Conservation (phyloP, 163 green algal species). For the Chlamydomonas reinhardtii region DNA sequence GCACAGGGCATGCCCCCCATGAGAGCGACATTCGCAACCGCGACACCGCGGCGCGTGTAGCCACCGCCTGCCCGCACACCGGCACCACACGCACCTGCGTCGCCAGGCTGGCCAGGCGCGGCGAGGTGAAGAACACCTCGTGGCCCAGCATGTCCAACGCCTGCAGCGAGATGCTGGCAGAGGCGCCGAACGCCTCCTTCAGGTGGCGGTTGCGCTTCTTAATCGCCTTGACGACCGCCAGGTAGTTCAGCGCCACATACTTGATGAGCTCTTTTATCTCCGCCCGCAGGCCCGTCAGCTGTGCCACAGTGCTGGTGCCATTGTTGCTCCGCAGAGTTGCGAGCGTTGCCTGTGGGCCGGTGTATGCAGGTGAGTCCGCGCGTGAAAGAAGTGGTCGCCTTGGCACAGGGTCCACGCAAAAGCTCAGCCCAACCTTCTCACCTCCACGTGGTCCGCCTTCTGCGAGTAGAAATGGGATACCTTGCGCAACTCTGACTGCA, state of each 20-base stretch:
- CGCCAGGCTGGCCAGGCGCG: conserved; percentile 77
- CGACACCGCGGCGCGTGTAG: too few species aligned
- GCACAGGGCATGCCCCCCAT: too few species aligned
- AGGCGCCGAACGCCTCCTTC: conserved; percentile 43
- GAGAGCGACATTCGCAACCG: too few species aligned
- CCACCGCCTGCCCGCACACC: too few species aligned
- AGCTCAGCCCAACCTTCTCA: neutral
- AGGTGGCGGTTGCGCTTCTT: conserved; percentile 93
- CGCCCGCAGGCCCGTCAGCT: conserved; percentile 45
- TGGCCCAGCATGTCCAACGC: conserved; percentile 75
- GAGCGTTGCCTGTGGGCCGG: neutral
- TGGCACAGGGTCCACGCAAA: too few species aligned
- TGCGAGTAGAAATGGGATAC: conserved; percentile 80
- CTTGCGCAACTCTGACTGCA: conserved; percentile 75
- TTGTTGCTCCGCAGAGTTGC: neutral
- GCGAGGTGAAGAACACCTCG: conserved; percentile 88
- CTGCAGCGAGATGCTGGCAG: conserved; percentile 57
- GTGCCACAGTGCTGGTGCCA: neutral
- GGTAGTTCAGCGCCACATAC: conserved; percentile 90
- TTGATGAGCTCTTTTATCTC: conserved; percentile 85
- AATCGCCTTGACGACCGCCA: conserved; percentile 86
- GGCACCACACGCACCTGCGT: conserved; percentile 48
- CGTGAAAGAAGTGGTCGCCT: neutral
- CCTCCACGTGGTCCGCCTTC: conserved; percentile 71
- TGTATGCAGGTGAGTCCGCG: neutral